Evolutionary conservation across 352 stramenopile species (phyloP).

Genomic region (Thalassiosira delicatula): DNA sequence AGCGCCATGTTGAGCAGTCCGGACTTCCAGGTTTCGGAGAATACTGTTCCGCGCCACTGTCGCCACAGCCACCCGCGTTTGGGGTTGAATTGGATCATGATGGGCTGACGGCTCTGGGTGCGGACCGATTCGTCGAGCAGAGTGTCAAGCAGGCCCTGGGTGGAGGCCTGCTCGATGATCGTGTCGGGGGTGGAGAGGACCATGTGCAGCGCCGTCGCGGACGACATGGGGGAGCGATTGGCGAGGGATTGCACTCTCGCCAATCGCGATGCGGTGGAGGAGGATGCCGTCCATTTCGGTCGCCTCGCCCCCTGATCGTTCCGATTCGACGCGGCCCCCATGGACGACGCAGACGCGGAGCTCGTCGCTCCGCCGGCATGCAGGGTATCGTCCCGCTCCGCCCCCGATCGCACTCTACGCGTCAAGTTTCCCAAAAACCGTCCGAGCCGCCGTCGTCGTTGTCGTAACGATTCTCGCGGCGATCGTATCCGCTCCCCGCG

Average conservation of each 20-base stretch:
- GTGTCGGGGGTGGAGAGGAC: constrained; percentile 82
- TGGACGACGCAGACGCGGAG: background rate
- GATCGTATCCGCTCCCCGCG: background rate
- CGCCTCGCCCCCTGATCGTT: background rate
- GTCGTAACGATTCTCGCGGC: background rate
- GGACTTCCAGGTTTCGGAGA: constrained; percentile 83
- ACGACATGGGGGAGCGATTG: constrained; percentile 4
- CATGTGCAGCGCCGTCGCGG: constrained; percentile 65
- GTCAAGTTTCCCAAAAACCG: background rate
- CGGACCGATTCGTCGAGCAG: constrained; percentile 83
- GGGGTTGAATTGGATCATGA: constrained; percentile 87
- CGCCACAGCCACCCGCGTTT: constrained; percentile 81
- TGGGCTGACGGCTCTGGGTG: constrained; percentile 69
- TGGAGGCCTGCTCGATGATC: constrained; percentile 85
- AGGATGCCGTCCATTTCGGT: background rate
- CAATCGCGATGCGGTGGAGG: constrained; percentile 4
- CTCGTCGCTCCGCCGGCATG: background rate
- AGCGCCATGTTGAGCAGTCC: constrained; percentile 79
- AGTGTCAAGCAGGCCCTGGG: constrained; percentile 82
- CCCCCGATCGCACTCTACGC: background rate
- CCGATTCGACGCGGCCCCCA: background rate
- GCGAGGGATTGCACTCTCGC: constrained; percentile 47
- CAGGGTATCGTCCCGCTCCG: background rate
- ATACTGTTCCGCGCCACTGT: constrained; percentile 84
- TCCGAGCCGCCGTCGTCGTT: background rate